Percentiles rank a stretch among this genome's conserved stretches.
Conservation (phyloP, 225 moss, liverwort and hornwort genomes). For the Climacium dendroides region DNA sequence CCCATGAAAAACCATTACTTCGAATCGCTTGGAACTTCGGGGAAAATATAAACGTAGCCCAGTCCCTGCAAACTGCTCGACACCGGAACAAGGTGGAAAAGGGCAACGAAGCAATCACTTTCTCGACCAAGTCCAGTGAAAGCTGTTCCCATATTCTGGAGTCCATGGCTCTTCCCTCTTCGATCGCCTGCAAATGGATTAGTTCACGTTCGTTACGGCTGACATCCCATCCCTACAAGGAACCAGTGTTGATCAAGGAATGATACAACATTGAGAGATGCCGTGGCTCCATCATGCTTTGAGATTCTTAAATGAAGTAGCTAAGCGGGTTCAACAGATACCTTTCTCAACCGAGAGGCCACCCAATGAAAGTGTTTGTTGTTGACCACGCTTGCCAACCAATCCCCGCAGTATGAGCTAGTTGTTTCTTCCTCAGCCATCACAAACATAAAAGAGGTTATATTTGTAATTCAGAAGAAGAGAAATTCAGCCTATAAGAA, state of each 20-base stretch:
- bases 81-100: neutral
- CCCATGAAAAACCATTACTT: neutral
- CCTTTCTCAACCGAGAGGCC: neutral
- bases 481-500: neutral
- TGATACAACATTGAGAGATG: neutral
- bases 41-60: neutral
- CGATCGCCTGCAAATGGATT: neutral
- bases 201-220: neutral
- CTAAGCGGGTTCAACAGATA: neutral
- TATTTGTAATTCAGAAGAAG: neutral
- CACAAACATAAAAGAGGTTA: neutral
- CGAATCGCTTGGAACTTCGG: neutral
- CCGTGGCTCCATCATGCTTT: neutral
- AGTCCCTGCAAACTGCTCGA: slow-evolving; percentile 3
- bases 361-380: neutral
- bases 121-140: slow-evolving; percentile 7
- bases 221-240: neutral
- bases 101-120: neutral
- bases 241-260: neutral
- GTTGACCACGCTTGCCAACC: neutral
- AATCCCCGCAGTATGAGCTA: neutral
- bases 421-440: neutral
- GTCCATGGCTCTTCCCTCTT: neutral
- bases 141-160: neutral
- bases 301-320: neutral